Conservation (phyloP, 257 asterid species). For the Solanum phureja region DNA sequence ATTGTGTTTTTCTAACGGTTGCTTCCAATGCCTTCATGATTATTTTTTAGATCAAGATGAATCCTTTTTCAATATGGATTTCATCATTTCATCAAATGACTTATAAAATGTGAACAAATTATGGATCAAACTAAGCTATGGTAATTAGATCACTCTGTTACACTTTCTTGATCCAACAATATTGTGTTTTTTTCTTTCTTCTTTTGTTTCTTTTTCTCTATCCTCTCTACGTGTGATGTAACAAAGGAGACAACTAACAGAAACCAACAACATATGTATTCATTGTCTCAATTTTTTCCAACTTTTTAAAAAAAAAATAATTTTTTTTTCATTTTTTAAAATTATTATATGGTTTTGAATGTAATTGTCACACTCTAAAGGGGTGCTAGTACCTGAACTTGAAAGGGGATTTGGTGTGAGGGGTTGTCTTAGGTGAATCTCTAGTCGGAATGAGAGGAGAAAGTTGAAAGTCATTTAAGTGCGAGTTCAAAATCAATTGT, state of each 20-base stretch:
- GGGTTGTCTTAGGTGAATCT: not conserved
- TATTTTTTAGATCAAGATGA: not conserved
- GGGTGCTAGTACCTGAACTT: no score
- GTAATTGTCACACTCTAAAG: not conserved
- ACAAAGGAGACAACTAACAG: slow-evolving; percentile 18
- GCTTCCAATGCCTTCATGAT: slow-evolving; percentile 99
- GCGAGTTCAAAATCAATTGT: not conserved
- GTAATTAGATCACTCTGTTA: not conserved
- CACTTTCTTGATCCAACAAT: not conserved
- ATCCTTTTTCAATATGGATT: not conserved
- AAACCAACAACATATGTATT: slow-evolving; percentile 9
- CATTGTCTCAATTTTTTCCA: slow-evolving; percentile 11
- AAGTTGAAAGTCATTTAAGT: not conserved
- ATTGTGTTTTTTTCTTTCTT: not conserved
- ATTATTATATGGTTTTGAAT: not conserved
- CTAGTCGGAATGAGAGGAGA: not conserved
- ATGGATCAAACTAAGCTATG: slow-evolving; percentile 17
- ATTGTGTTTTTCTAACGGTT: slow-evolving; percentile 73
- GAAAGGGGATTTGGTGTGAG: not conserved
- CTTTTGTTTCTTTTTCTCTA: slow-evolving; percentile 7
- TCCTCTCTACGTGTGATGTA: slow-evolving; percentile 32
- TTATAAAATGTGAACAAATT: not conserved
- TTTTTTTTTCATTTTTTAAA: not conserved
- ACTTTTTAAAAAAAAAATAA: not conserved
- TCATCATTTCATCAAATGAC: not conserved